Evolutionary conservation across 345 rosid species (phyloP), one percentile per base, ranked within the genome.

Genomic region (Moricandia arvensis): DNA sequence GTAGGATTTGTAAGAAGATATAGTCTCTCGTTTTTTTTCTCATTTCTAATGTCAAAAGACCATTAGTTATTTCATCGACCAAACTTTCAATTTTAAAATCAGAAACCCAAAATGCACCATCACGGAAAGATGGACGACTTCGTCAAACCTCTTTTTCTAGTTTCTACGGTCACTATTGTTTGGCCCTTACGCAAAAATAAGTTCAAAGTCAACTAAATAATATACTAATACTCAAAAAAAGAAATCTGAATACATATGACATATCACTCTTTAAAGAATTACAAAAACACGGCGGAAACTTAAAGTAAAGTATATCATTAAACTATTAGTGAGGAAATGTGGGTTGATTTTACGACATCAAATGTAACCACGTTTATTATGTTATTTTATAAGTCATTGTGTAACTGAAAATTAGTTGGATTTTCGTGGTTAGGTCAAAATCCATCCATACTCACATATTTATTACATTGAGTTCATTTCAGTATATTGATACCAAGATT

Each of bases 161-260:
- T 17, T 62, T 62, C 13, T 13, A 24, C 8, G 69, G 54, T 72
- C 69, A 24, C 31, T 43, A 33, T 41, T 59, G 73, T 59, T 67
- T 66, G 73, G n/a, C 59, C 21, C 11, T 34, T 33, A 59, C 16
- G 79, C 66, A 75, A 75, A 75, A 21, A 9, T 41, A 31, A 67
- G 73, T 59, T 60, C 4, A 59, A 21, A 4, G 68, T 67, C 79
- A 75, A 67, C 73, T 47, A 29, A 29, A 13, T 18, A 74, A 74
- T 45, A 45, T 13, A n/a, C n/a, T n/a, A 66, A 13, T 66, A 66
- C 12, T 8, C 8, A 5, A 6, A 49, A 33, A 33, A 6, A 49
- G 6, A 33, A 0, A 38, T 66, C 60, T 29, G 31, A 43, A 21
- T 11, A 4, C 61, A 26, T 5, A 8, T n/a, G n/a, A n/a, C n/a